phyloP scores from a whole-genome alignment of 1,139 yeast genomes.

The Diutina ranongensis region DNA sequence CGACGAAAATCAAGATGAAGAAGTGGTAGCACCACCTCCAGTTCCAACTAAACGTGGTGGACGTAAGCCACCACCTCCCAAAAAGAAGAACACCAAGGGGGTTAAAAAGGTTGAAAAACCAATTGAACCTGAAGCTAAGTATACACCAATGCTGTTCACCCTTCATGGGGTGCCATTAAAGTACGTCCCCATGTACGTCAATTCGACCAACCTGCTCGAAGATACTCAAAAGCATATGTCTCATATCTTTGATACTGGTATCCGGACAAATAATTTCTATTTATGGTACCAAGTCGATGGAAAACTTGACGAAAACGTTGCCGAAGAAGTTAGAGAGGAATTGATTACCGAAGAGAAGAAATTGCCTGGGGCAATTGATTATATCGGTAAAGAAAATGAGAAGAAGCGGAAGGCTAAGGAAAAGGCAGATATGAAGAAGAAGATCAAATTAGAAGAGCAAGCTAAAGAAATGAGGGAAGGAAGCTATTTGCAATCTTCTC shows the following conservation, averaged over 20 bases:
- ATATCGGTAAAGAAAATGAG: constrained; percentile 5
- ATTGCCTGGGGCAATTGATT: constrained; percentile 22
- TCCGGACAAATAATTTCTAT: constrained; percentile 47
- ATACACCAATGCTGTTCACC: constrained; percentile 53
- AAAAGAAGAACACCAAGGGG: constrained; percentile 16
- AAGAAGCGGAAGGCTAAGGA: constrained; percentile 6
- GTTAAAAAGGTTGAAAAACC: constrained; percentile 15
- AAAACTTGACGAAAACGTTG: constrained; percentile 49
- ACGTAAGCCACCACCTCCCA: constrained; percentile 13
- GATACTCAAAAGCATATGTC: constrained; percentile 54
- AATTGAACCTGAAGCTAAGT: constrained; percentile 31
- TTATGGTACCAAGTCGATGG: constrained; percentile 86
- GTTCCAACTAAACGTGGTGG: constrained; percentile 15
- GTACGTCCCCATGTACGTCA: constrained; percentile 55
- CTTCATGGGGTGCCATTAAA: constrained; percentile 54
- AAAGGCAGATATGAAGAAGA: constrained; percentile 5
- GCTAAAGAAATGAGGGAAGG: neutral
- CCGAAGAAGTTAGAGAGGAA: constrained; percentile 34
- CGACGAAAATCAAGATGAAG: constrained; percentile 9
- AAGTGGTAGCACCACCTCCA: constrained; percentile 12
- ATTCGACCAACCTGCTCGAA: constrained; percentile 51
- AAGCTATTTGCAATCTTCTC: neutral
- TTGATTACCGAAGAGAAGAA: constrained; percentile 31
- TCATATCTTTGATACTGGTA: constrained; percentile 46
- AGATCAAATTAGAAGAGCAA: constrained; percentile 4